phyloP scores from a whole-genome alignment of 2,329 filamentous ascomycete species.

The Aspergillus tanneri region DNA sequence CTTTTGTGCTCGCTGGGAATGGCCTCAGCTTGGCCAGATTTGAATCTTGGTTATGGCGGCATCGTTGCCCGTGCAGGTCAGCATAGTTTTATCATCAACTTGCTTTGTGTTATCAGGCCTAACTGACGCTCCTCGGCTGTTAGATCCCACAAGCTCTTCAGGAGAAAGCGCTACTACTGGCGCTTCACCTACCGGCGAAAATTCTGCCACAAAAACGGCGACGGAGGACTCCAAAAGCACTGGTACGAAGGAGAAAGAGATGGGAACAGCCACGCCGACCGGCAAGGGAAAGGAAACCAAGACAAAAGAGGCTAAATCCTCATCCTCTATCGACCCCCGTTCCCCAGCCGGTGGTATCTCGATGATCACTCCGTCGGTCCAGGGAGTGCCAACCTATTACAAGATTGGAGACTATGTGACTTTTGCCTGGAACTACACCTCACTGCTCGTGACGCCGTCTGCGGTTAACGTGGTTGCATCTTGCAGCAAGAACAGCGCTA shows the following conservation, averaged over 20 bases:
- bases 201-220: constrained; percentile 17
- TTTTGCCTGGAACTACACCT: constrained; percentile 69
- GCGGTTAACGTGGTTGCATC: constrained; percentile 62
- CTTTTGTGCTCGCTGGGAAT: constrained; percentile 34
- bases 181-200: constrained; percentile 12
- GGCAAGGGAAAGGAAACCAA: constrained; percentile 20
- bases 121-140: constrained; percentile 1
- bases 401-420: constrained; percentile 64
- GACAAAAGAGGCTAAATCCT: constrained; percentile 24
- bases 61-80: constrained; percentile 29
- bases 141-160: constrained; percentile 17
- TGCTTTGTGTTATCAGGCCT: constrained; percentile 1
- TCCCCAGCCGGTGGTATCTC: constrained; percentile 59
- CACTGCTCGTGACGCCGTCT: constrained; percentile 57
- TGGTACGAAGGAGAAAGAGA: constrained; percentile 10
- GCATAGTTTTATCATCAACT: constrained; percentile 14
- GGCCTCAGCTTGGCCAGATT: constrained; percentile 31
- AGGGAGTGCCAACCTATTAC: constrained; percentile 58
- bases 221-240: constrained; percentile 19
- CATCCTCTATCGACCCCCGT: constrained; percentile 52
- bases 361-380: constrained; percentile 59
- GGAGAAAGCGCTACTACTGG: constrained; percentile 23
- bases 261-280: constrained; percentile 16
- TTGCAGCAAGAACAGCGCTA: constrained; percentile 58
- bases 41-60: constrained; percentile 19